A percentile compares a stretch with the other conserved stretches of the same genome.
These are phyloP conservation scores for Solanum chilense DNA, from an alignment of 257 asterid species.

Conservation along the genomic window DNA sequence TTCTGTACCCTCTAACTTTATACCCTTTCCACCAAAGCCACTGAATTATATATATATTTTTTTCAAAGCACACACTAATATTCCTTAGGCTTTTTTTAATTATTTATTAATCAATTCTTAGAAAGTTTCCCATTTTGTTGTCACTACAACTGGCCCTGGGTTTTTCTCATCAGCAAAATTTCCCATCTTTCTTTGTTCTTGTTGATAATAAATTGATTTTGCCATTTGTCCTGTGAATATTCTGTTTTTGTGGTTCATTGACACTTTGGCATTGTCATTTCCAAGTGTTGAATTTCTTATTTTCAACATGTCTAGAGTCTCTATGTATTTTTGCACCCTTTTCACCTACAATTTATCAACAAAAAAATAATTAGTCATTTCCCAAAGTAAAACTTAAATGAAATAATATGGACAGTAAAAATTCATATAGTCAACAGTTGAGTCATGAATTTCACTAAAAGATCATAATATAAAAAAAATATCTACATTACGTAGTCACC, in stretches of 20 bases:
- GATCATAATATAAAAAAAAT: not conserved
- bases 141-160: slow-evolving; percentile 39
- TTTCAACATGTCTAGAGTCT: slow-evolving; percentile 70
- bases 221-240: slow-evolving; percentile 12
- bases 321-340: slow-evolving; percentile 80
- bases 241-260: slow-evolving; percentile 16
- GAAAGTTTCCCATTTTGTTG: slow-evolving; percentile 82
- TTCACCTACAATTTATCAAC: slow-evolving; percentile 45
- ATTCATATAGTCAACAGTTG: not conserved
- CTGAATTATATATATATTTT: not conserved
- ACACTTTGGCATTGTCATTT: slow-evolving; percentile 5
- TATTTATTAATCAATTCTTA: not conserved
- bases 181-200: slow-evolving; percentile 26
- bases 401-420: not conserved
- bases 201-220: slow-evolving; percentile 18
- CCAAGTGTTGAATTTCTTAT: slow-evolving; percentile 35
- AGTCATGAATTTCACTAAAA: not conserved
- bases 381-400: not conserved
- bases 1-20: not conserved
- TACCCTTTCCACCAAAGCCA: not conserved
- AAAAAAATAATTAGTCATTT: not conserved
- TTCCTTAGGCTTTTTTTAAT: not conserved
- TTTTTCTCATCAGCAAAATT: slow-evolving; percentile 14
- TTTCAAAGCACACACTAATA: not conserved
- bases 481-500: too few species aligned